A percentile compares a stretch with the other conserved stretches of the same genome.
Conservation (phyloP, 179 eudicot genomes). For the Camellia oleifera region DNA sequence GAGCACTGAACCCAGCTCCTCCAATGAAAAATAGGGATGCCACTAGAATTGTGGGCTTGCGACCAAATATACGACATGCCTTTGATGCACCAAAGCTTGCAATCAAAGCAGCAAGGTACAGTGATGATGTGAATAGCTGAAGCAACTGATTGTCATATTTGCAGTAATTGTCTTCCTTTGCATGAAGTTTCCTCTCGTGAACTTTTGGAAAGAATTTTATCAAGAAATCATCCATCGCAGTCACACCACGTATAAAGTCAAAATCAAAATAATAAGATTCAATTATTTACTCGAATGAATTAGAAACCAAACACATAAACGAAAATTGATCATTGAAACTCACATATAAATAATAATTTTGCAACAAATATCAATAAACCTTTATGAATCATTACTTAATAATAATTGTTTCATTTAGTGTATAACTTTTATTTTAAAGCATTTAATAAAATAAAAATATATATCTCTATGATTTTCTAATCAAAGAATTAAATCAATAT, state of each 20-base stretch:
- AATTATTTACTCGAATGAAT: no score
- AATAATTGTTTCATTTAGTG: no score
- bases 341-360: no score
- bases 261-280: background rate
- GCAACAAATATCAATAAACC: no score
- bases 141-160: slow-evolving; percentile 27
- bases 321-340: no score
- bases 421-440: no score
- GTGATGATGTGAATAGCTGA: slow-evolving; percentile 32
- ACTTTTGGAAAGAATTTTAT: slow-evolving; percentile 33
- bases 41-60: slow-evolving; percentile 19
- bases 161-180: slow-evolving; percentile 35
- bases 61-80: slow-evolving; percentile 13
- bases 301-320: no score
- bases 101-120: slow-evolving; percentile 27
- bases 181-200: slow-evolving; percentile 19
- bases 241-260: slow-evolving; percentile 28
- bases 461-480: no score
- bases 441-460: background rate
- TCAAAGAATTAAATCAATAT: no score
- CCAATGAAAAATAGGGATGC: slow-evolving; percentile 18
- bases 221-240: slow-evolving; percentile 37
- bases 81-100: slow-evolving; percentile 24
- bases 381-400: no score
- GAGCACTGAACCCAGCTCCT: slow-evolving; percentile 20